Conservation (phyloP, 2,329 filamentous ascomycete species). For the Trichoderma gracile region DNA sequence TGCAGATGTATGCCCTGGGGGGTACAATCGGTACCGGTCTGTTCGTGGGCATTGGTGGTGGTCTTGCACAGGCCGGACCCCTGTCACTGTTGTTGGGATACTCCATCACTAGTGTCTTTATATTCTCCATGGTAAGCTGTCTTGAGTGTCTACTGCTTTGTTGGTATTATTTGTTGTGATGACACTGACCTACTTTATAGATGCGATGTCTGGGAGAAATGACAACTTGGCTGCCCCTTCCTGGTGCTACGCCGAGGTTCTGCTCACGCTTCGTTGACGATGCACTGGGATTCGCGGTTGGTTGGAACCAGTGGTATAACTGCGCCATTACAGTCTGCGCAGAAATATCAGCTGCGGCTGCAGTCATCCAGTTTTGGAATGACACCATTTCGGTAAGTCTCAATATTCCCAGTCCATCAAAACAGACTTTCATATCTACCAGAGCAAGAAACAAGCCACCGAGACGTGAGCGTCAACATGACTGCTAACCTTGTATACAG, state of each 20-base stretch:
- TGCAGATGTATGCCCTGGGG: conserved; percentile 53
- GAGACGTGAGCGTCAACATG: no score
- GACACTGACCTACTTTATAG: background rate
- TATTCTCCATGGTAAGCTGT: conserved; percentile 42
- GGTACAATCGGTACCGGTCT: conserved; percentile 50
- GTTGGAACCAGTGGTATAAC: conserved; percentile 54
- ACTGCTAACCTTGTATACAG: conserved; percentile 31
- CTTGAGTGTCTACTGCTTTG: no score
- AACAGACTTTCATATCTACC: background rate
- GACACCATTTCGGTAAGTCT: conserved; percentile 34
- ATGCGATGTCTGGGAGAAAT: conserved; percentile 57
- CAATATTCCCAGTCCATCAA: background rate
- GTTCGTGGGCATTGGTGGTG: conserved; percentile 48
- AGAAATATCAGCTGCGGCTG: conserved; percentile 48
- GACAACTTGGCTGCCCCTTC: conserved; percentile 56
- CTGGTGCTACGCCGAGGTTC: conserved; percentile 57
- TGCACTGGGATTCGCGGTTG: conserved; percentile 54
- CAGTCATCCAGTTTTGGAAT: conserved; percentile 49
- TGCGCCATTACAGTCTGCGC: conserved; percentile 49
- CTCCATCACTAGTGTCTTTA: conserved; percentile 47
- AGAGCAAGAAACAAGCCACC: background rate
- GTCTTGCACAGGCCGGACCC: conserved; percentile 45
- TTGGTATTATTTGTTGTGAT: no score
- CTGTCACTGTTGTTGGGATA: conserved; percentile 49
- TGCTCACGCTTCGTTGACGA: conserved; percentile 57